Conservation (phyloP, 1,139 yeast genomes). For the Chernovozyma sophiae-reginae region DNA sequence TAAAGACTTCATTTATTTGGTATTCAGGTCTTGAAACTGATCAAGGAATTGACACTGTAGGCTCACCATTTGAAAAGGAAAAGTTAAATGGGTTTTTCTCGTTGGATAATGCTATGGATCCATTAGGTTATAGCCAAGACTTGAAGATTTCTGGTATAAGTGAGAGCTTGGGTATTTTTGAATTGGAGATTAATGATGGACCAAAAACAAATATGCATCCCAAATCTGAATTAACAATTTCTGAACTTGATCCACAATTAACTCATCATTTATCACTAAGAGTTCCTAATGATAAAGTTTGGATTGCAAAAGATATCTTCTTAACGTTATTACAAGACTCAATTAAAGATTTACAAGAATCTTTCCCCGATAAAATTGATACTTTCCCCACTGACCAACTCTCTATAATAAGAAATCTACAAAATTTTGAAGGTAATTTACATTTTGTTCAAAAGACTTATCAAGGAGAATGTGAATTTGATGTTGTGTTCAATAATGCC, state of each 20-base stretch:
- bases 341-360: conserved; percentile 43
- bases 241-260: conserved; percentile 47
- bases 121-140: conserved; percentile 28
- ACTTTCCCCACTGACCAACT: conserved; percentile 46
- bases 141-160: conserved; percentile 52
- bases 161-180: conserved; percentile 52
- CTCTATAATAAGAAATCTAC: conserved; percentile 56
- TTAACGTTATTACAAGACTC: conserved; percentile 68
- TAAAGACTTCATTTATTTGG: conserved; percentile 65
- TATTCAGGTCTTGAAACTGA: conserved; percentile 73
- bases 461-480: conserved; percentile 74
- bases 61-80: conserved; percentile 4
- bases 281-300: conserved; percentile 68
- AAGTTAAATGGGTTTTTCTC: conserved; percentile 29
- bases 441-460: conserved; percentile 77
- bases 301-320: conserved; percentile 81
- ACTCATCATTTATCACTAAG: conserved; percentile 65
- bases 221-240: conserved; percentile 20
- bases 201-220: conserved; percentile 44
- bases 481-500: conserved; percentile 54
- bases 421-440: conserved; percentile 66
- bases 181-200: conserved; percentile 47
- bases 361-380: conserved; percentile 23
- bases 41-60: conserved; percentile 17
- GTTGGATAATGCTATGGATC: conserved; percentile 21